Evolutionary conservation across 352 stramenopile species (phyloP).

Genomic region (Globisporangium cylindrosporum): DNA sequence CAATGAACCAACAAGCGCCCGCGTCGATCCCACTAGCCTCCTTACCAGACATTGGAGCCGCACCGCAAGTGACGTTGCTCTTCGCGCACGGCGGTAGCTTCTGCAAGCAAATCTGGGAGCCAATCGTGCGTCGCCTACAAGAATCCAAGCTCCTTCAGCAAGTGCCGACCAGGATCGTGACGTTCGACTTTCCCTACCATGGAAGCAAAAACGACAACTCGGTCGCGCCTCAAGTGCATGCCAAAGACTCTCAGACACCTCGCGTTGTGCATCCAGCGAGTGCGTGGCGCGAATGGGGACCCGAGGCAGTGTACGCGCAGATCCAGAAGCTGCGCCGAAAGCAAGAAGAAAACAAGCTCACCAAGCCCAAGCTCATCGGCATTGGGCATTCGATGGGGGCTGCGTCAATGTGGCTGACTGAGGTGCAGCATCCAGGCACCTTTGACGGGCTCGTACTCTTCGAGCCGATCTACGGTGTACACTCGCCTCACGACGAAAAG

Average conservation of each 20-base stretch:
- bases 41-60: too few species aligned
- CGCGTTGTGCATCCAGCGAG: slow-evolving; percentile 39
- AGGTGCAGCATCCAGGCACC: slow-evolving; percentile 35
- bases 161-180: slow-evolving; percentile 16
- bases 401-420: slow-evolving; percentile 33
- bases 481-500: background rate
- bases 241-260: slow-evolving; percentile 1
- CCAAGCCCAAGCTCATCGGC: slow-evolving; percentile 33
- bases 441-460: slow-evolving; percentile 50
- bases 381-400: slow-evolving; percentile 53
- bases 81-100: slow-evolving; percentile 48
- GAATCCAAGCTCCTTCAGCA: slow-evolving; percentile 27
- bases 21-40: too few species aligned
- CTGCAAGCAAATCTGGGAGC: slow-evolving; percentile 46
- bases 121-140: slow-evolving; percentile 37
- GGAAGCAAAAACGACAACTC: slow-evolving; percentile 37
- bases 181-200: slow-evolving; percentile 57
- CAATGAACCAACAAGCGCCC: too few species aligned
- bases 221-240: slow-evolving; percentile 16
- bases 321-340: slow-evolving; percentile 14
- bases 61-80: slow-evolving; percentile 28
- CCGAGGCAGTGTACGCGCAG: slow-evolving; percentile 26
- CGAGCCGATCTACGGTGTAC: slow-evolving; percentile 31
- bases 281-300: background rate
- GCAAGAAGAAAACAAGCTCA: background rate